Conservation (phyloP, 257 asterid species). For the Mentha longifolia region DNA sequence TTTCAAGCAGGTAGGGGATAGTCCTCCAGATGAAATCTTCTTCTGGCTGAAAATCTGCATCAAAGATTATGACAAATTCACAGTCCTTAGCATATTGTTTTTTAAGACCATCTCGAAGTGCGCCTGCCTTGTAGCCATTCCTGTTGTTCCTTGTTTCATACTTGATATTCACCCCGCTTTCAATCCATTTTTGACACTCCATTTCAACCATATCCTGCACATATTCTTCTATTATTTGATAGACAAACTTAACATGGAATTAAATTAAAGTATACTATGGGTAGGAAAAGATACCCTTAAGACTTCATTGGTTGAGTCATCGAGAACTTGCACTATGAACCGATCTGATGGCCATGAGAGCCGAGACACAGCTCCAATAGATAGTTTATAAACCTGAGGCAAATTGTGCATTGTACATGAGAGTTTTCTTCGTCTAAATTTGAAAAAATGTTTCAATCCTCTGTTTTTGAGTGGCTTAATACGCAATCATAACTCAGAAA, state of each 20-base stretch:
- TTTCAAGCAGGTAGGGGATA: slow-evolving; percentile 71
- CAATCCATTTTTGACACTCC: slow-evolving; percentile 75
- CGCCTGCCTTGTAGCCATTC: slow-evolving; percentile 94
- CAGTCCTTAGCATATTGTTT: slow-evolving; percentile 76
- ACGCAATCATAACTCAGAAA: no score
- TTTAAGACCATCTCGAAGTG: slow-evolving; percentile 85
- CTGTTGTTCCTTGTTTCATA: slow-evolving; percentile 91
- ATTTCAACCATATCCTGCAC: slow-evolving; percentile 67
- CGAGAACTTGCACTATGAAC: slow-evolving; percentile 79
- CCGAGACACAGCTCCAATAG: slow-evolving; percentile 80
- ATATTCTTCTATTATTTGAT: slow-evolving; percentile 15
- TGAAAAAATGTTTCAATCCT: no score
- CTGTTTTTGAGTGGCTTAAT: no score
- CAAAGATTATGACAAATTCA: slow-evolving; percentile 84
- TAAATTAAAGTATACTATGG: not conserved
- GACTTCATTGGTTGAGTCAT: slow-evolving; percentile 81
- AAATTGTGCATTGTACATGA: not conserved
- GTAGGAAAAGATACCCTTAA: slow-evolving; percentile 58
- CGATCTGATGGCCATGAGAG: slow-evolving; percentile 86
- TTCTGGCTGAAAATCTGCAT: slow-evolving; percentile 97
- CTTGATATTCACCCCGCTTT: slow-evolving; percentile 69
- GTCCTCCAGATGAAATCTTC: slow-evolving; percentile 85
- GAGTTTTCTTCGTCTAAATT: no score
- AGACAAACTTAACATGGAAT: slow-evolving; percentile 16
- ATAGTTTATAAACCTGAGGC: slow-evolving; percentile 82